Evolutionary conservation across 306 rosid genomes (phyloP), one percentile per base, ranked within the genome.

Genomic region (Boehmeria nivea): DNA sequence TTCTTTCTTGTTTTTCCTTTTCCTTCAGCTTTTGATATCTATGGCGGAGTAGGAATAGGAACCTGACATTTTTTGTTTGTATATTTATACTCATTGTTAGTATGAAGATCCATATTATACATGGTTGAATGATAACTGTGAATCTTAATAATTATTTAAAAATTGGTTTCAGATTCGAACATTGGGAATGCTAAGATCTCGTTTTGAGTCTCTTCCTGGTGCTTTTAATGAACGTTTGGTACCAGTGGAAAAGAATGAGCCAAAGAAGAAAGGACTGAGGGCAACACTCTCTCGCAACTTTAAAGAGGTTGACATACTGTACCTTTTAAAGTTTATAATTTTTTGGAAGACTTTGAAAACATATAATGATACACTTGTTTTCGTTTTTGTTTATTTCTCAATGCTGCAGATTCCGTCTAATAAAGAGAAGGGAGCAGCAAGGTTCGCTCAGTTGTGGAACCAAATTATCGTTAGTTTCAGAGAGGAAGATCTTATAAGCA

Each of bases 401-500:
- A 45, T 55, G 26, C 21, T 64, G 27, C 72, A 91, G 98, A 69
- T 68, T 67, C 80, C 89, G 66, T 68, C 81, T 14, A 78, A 76
- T 76, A 84, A 87, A 71, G 98, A 74, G 65, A 86, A 86, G 73
- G 88, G 71, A 63, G 95, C 91, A 48, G 98, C 98, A n/a, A 84
- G 83, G 67, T 91, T 91, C 74, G 98, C 98, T 24, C 98, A 91
- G 68, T 70, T 91, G 37, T 91, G 98, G 98, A 91, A 91, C 76
- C 83, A 82, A 74, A 82, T 91, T 61, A 87, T 91, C 67, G 80
- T 80, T 27, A 87, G 95, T 66, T 91, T 91, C 72, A 78, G 98
- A 53, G 95, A 91, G 51, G 98, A 91, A 78, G 98, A 91, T 80
- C 98, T 91, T 60, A 91, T 91, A 56, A 76, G 80, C 52, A 12